Conservation (phyloP, 306 rosid species). For the Cicer arietinum region DNA sequence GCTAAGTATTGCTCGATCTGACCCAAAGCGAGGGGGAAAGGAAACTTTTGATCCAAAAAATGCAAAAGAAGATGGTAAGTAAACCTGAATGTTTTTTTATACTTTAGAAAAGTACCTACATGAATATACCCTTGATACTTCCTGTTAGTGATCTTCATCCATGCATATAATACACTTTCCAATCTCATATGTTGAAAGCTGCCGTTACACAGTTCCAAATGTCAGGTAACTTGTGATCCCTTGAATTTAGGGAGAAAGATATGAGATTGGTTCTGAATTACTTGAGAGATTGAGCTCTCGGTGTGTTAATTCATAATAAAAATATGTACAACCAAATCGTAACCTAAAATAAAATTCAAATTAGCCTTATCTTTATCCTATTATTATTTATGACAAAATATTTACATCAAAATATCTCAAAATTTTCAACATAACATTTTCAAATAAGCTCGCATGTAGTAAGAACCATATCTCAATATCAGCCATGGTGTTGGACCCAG, state of each 20-base stretch:
- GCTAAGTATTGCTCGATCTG: constrained; percentile 79
- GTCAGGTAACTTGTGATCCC: not conserved
- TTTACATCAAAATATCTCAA: too few species aligned
- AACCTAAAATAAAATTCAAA: too few species aligned
- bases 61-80: constrained; percentile 52
- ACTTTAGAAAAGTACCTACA: constrained; percentile 7
- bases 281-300: not conserved
- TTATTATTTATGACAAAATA: too few species aligned
- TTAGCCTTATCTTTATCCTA: not conserved
- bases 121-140: constrained; percentile 21
- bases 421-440: too few species aligned
- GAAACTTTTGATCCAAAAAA: constrained; percentile 51
- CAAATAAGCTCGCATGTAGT: too few species aligned
- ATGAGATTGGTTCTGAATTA: constrained; percentile 6
- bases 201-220: not conserved
- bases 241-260: constrained; percentile 1
- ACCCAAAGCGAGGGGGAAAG: constrained; percentile 71
- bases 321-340: not conserved
- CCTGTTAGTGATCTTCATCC: constrained; percentile 22
- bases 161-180: constrained; percentile 1
- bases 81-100: constrained; percentile 1
- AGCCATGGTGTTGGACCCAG: too few species aligned
- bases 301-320: not conserved
- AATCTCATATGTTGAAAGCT: constrained; percentile 2
- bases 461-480: too few species aligned